Percentiles rank a stretch among this genome's conserved stretches.
These are phyloP conservation scores for Pseudotsuga menziesii DNA, from an alignment of 75 land plant species.

Conservation along the genomic window DNA sequence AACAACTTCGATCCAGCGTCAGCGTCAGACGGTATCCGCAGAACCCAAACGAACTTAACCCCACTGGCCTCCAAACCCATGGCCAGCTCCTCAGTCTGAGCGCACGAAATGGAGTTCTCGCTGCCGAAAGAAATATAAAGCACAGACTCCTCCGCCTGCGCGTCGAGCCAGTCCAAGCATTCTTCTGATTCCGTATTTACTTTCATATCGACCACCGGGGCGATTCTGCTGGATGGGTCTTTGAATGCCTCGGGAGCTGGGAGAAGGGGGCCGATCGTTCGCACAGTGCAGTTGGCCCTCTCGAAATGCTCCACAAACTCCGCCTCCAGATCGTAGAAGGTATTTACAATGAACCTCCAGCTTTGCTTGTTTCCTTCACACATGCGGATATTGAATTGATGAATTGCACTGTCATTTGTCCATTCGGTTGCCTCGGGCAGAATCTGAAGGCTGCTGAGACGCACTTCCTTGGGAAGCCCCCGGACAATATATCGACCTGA, in stretches of 20 bases:
- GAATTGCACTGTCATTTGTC: not conserved
- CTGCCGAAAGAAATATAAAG: too few species aligned
- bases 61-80: slow-evolving; percentile 19
- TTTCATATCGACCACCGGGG: not conserved
- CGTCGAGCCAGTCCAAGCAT: slow-evolving; percentile 16
- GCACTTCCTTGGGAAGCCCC: not conserved
- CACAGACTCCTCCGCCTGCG: too few species aligned
- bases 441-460: not conserved
- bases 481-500: too few species aligned
- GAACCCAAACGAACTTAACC: too few species aligned
- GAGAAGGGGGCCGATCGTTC: not conserved
- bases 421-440: not conserved
- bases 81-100: slow-evolving; percentile 20
- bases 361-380: not conserved
- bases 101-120: too few species aligned
- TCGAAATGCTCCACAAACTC: too few species aligned
- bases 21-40: too few species aligned
- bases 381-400: not conserved
- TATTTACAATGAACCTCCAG: not conserved
- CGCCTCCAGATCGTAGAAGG: too few species aligned
- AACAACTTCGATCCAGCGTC: too few species aligned
- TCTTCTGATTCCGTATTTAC: too few species aligned
- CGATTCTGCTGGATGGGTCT: not conserved
- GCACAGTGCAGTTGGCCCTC: not conserved
- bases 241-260: not conserved